Conservation (phyloP, 1,139 yeast species). For the Blastobotrys buckinghamii region DNA sequence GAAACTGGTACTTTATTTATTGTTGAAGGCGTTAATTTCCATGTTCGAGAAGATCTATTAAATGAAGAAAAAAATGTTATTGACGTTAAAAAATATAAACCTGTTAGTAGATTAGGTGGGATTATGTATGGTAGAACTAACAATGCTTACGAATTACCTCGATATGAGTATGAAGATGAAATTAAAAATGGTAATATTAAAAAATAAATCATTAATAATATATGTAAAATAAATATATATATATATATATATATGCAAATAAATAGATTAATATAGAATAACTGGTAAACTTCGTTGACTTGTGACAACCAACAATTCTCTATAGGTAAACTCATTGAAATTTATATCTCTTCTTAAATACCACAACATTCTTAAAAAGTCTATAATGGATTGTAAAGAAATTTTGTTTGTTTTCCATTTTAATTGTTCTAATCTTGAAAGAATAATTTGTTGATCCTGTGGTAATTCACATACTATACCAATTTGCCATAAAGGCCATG, state of each 20-base stretch:
- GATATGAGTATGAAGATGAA: slow-evolving; percentile 35
- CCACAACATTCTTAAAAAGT: slow-evolving; percentile 19
- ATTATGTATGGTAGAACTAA: slow-evolving; percentile 43
- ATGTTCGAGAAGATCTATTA: slow-evolving; percentile 49
- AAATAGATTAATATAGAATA: slow-evolving; percentile 11
- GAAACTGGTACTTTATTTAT: slow-evolving; percentile 41
- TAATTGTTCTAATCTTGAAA: slow-evolving; percentile 15
- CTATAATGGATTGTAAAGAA: slow-evolving; percentile 16
- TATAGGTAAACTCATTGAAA: slow-evolving; percentile 11
- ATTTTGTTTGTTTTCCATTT: slow-evolving; percentile 14
- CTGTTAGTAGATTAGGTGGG: slow-evolving; percentile 55
- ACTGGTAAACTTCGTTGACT: slow-evolving; percentile 13
- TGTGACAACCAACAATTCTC: slow-evolving; percentile 16
- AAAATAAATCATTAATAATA: not conserved
- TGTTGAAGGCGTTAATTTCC: slow-evolving; percentile 54
- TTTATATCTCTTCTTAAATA: slow-evolving; percentile 14
- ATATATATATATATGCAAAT: not conserved
- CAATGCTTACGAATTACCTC: slow-evolving; percentile 40
- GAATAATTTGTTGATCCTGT: slow-evolving; percentile 14
- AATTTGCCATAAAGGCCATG: slow-evolving; percentile 23
- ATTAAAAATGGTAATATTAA: slow-evolving; percentile 4
- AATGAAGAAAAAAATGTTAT: slow-evolving; percentile 38
- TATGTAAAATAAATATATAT: not conserved
- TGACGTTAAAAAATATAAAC: slow-evolving; percentile 46
- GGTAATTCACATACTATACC: slow-evolving; percentile 19